Evolutionary conservation across 768 basidiomycete species (phyloP), one percentile per base, ranked within the genome.

Genomic region (Leccinum pellstonianum): DNA sequence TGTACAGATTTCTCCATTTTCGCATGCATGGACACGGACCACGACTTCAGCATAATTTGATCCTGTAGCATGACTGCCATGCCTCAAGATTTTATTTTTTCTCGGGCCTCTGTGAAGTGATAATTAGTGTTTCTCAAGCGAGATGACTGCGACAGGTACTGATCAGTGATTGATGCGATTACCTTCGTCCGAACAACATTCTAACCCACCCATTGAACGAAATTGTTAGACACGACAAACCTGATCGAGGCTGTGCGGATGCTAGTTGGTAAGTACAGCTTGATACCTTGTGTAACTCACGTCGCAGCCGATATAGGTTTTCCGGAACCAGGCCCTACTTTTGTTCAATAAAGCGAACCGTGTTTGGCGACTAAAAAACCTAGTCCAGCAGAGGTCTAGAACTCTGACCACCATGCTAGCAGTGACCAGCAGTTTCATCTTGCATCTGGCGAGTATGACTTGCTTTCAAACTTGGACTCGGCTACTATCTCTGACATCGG

Each of bases 81-180:
- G 37, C 15, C 7, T 38, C 37, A 38, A 38, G 15, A 15, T 17
- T 64, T 80, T 33, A 5, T 33, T 55, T 81, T 83, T 74, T 80
- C 80, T 80, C 80, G 10, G 46, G 79, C 38, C 64, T 84, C 31
- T 83, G 77, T 64, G 70, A 72, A 57, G 11, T 63, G 29, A n/a
- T 49, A 48, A 69, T 23, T 3, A 43, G 27, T 21, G 62, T 55
- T 43, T n/a, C 41, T 41, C 57, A 4, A 56, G 51, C 46, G 61
- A 71, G 25, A 69, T 67, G 66, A 70, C 48, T 70, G 68, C 47
- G 23, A 54, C 63, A 23, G 60, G 52, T 2, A 25, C 61, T 27
- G 27, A 15, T 54, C 54, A 4, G 70, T 62, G 33, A 61, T 64
- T 37, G 68, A 70, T 23, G 60, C 60, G 1, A 61, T 62, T 15